Conservation (phyloP, 2,329 filamentous ascomycete genomes). For the Microsporum audouinii region DNA sequence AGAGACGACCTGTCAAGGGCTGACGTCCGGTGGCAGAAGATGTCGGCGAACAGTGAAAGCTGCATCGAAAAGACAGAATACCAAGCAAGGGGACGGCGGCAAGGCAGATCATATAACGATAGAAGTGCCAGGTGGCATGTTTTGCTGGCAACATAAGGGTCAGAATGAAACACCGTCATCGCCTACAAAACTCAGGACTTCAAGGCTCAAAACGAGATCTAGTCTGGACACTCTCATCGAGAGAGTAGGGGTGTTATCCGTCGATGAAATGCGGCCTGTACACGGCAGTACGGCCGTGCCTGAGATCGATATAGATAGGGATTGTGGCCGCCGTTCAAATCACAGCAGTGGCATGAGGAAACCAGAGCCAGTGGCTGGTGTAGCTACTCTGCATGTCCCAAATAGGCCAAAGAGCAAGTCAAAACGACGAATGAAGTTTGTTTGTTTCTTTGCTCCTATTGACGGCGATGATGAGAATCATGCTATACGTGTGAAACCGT, state of each 20-base stretch:
- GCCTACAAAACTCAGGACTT: slow-evolving; percentile 36
- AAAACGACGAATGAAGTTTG: slow-evolving; percentile 17
- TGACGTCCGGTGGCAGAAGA: slow-evolving; percentile 69
- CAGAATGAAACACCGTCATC: slow-evolving; percentile 45
- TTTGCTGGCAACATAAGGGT: slow-evolving; percentile 93
- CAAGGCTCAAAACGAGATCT: slow-evolving; percentile 52
- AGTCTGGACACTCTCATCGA: slow-evolving; percentile 83
- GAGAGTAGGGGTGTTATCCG: slow-evolving; percentile 60
- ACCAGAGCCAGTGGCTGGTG: background rate
- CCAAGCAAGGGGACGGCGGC: slow-evolving; percentile 18
- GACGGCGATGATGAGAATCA: slow-evolving; percentile 20
- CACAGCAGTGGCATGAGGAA: background rate
- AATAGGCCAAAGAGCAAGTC: slow-evolving; percentile 14
- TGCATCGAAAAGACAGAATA: slow-evolving; percentile 28
- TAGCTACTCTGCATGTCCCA: background rate
- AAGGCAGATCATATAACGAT: slow-evolving; percentile 16
- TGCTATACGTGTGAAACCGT: background rate
- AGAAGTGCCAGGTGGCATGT: slow-evolving; percentile 40
- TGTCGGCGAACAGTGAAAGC: slow-evolving; percentile 58
- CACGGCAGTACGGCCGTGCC: background rate
- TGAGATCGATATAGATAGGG: background rate
- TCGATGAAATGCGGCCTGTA: slow-evolving; percentile 33
- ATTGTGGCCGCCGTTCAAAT: background rate
- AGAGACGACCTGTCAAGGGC: slow-evolving; percentile 71
- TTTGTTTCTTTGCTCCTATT: slow-evolving; percentile 27